phyloP scores from a whole-genome alignment of 345 rosid genomes.

The Gossypium mustelinum region DNA sequence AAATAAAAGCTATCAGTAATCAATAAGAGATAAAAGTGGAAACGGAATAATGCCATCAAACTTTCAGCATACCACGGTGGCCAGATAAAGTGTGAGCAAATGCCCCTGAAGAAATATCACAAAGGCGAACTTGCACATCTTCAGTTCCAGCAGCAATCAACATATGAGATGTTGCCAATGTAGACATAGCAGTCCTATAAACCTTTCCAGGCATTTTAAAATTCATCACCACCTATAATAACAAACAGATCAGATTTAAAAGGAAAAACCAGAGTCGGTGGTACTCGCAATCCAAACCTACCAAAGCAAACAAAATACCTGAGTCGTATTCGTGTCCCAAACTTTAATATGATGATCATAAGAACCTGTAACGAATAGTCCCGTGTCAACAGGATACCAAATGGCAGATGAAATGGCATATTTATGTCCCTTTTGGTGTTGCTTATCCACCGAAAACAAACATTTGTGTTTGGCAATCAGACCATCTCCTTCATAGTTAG shows the following conservation, averaged over 20 bases:
- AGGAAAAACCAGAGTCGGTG: neutral
- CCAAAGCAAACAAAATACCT: slow-evolving; percentile 35
- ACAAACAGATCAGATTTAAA: slow-evolving; percentile 11
- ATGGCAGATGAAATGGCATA: slow-evolving; percentile 73
- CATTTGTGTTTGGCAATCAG: slow-evolving; percentile 69
- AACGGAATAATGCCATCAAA: slow-evolving; percentile 7
- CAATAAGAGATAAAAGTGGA: neutral
- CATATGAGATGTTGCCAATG: slow-evolving; percentile 81
- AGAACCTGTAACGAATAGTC: slow-evolving; percentile 84
- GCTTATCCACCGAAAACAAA: slow-evolving; percentile 68
- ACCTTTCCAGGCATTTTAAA: slow-evolving; percentile 97
- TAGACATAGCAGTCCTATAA: slow-evolving; percentile 85
- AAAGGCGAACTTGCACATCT: slow-evolving; percentile 95
- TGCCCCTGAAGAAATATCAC: slow-evolving; percentile 91
- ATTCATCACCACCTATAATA: slow-evolving; percentile 59
- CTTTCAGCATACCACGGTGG: slow-evolving; percentile 68
- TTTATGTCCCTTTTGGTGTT: slow-evolving; percentile 67
- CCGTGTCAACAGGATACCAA: slow-evolving; percentile 96
- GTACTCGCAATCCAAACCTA: neutral
- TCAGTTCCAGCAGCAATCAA: slow-evolving; percentile 91
- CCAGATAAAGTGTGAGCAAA: slow-evolving; percentile 89
- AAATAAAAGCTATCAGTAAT: neutral
- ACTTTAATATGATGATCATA: slow-evolving; percentile 76
- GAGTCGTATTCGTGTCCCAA: slow-evolving; percentile 91
- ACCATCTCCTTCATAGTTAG: slow-evolving; percentile 60